Conservation (phyloP, 768 basidiomycete genomes). For the Mycena leptocephala region DNA sequence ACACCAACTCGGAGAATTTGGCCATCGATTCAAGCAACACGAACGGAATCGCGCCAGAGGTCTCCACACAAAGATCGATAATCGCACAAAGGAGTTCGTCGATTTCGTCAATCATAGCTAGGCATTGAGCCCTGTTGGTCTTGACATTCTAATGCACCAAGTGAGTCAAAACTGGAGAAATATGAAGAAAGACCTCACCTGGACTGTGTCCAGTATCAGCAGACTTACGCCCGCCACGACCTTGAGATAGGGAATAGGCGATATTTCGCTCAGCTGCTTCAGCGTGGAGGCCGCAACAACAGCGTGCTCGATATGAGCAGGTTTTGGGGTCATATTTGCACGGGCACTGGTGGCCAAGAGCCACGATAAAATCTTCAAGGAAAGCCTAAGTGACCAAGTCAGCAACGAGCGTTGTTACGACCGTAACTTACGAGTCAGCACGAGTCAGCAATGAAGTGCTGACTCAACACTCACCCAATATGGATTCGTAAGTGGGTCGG, state of each 20-base stretch:
- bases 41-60: too few relatives aligned
- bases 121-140: background rate
- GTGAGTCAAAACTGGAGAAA: background rate
- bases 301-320: background rate
- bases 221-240: background rate
- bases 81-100: background rate
- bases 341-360: too few relatives aligned
- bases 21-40: background rate
- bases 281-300: background rate
- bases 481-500: too few relatives aligned
- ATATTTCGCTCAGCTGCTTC: background rate
- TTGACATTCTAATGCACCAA: background rate
- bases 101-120: background rate
- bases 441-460: too few relatives aligned
- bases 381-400: too few relatives aligned
- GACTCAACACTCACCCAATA: too few relatives aligned
- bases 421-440: too few relatives aligned
- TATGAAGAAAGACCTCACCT: background rate
- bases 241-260: background rate
- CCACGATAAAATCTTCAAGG: too few relatives aligned
- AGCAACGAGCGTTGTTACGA: too few relatives aligned
- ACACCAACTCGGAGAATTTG: constrained; percentile 1
- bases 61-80: background rate
- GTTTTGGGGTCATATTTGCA: too few relatives aligned
- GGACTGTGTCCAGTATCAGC: background rate